Evolutionary conservation across 805 yeast genomes (phyloP).

Genomic region (Millerozyma miso): DNA sequence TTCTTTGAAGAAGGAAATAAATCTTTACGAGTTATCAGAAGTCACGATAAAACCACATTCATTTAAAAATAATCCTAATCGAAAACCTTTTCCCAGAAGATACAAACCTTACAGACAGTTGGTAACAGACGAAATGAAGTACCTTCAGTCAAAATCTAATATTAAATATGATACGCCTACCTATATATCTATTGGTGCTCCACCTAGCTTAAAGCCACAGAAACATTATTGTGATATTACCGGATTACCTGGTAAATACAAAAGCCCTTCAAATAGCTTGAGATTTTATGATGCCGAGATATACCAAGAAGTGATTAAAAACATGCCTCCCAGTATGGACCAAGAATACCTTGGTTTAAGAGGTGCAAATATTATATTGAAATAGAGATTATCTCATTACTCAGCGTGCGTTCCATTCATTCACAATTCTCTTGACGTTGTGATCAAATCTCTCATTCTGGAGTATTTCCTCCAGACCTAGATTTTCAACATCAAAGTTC

Average conservation of each 20-base stretch:
- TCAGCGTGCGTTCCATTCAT: constrained; percentile 17
- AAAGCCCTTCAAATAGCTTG: constrained; percentile 67
- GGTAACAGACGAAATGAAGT: constrained; percentile 71
- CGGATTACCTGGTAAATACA: constrained; percentile 76
- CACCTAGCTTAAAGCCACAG: constrained; percentile 78
- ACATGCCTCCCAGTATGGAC: constrained; percentile 86
- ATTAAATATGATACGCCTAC: constrained; percentile 54
- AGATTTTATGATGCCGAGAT: constrained; percentile 82
- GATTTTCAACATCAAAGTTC: constrained; percentile 11
- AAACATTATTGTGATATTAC: constrained; percentile 92
- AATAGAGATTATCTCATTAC: constrained; percentile 23
- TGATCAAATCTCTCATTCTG: constrained; percentile 29
- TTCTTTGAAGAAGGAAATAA: constrained; percentile 8
- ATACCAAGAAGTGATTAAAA: constrained; percentile 63
- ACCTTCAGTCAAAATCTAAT: constrained; percentile 42
- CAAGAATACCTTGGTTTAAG: constrained; percentile 87
- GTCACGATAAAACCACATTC: constrained; percentile 38
- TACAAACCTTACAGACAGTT: constrained; percentile 74
- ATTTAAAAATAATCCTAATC: constrained; percentile 55
- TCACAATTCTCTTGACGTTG: constrained; percentile 23
- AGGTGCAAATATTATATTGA: constrained; percentile 81
- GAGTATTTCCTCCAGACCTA: constrained; percentile 19
- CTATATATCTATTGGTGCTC: constrained; percentile 69
- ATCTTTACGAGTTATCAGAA: constrained; percentile 30
- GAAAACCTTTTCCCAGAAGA: constrained; percentile 52